These are phyloP conservation scores for barrel medic (Medicago truncatula) DNA, from an alignment of 306 rosid genomes.

Conservation along the genomic window MtrunA17r5.0-ANR NC_053047.1:6063501-6064000, in stretches of 20 bases:
- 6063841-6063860: slow-evolving; percentile 31
- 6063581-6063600: background rate
- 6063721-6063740: background rate
- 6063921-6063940: slow-evolving; percentile 45
- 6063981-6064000: slow-evolving; percentile 41
- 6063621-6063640: background rate
- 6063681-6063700: slow-evolving; percentile 30
- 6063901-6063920: slow-evolving; percentile 27
- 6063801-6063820: background rate
- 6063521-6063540: background rate
- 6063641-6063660: slow-evolving; percentile 15
- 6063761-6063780: slow-evolving; percentile 42
- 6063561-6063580: background rate
- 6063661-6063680: slow-evolving; percentile 19
- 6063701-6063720: slow-evolving; percentile 33
- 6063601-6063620: background rate
- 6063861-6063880: slow-evolving; percentile 26
- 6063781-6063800: slow-evolving; percentile 27
- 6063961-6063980: slow-evolving; percentile 46
- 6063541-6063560: background rate
- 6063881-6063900: slow-evolving; percentile 3
- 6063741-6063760: no score
- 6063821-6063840: slow-evolving; percentile 5
- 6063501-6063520: background rate
- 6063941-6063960: slow-evolving; percentile 48